These are phyloP conservation scores for Aureobasidium lini DNA, from an alignment of 2,329 filamentous ascomycete genomes.

Conservation along the genomic window DNA sequence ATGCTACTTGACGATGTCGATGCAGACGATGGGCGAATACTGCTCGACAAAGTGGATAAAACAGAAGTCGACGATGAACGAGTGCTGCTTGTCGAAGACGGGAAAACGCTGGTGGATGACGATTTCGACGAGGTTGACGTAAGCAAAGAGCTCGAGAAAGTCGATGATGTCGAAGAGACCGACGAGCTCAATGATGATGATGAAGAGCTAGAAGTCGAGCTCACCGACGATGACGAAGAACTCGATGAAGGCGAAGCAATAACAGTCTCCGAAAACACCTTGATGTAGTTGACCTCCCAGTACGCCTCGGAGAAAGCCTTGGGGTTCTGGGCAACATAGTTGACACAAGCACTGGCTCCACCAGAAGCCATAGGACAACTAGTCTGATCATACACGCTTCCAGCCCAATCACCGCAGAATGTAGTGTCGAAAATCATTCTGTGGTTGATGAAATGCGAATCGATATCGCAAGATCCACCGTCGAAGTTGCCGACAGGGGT, in stretches of 20 bases:
- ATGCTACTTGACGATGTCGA: background rate
- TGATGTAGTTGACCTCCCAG: slow-evolving; percentile 20
- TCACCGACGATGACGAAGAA: background rate
- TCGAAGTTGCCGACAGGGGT: slow-evolving; percentile 50
- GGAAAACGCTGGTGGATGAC: background rate
- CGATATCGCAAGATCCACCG: slow-evolving; percentile 29
- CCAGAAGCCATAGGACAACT: slow-evolving; percentile 14
- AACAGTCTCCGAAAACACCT: slow-evolving; percentile 17
- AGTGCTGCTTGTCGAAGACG: background rate
- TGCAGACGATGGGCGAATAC: background rate
- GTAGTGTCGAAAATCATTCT: slow-evolving; percentile 58
- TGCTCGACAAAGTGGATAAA: background rate
- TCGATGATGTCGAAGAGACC: background rate
- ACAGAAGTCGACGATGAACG: background rate
- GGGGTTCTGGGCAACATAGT: slow-evolving; percentile 19
- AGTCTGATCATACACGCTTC: slow-evolving; percentile 13
- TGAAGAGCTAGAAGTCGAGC: background rate
- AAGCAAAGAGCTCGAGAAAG: background rate
- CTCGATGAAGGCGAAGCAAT: background rate
- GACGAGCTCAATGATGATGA: background rate
- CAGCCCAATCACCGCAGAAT: slow-evolving; percentile 27
- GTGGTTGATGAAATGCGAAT: slow-evolving; percentile 28
- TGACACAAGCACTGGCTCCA: slow-evolving; percentile 12
- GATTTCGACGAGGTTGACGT: background rate
- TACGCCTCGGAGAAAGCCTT: slow-evolving; percentile 18